phyloP scores from a whole-genome alignment of 2,329 filamentous ascomycete genomes.

The Alternaria arborescens region DNA sequence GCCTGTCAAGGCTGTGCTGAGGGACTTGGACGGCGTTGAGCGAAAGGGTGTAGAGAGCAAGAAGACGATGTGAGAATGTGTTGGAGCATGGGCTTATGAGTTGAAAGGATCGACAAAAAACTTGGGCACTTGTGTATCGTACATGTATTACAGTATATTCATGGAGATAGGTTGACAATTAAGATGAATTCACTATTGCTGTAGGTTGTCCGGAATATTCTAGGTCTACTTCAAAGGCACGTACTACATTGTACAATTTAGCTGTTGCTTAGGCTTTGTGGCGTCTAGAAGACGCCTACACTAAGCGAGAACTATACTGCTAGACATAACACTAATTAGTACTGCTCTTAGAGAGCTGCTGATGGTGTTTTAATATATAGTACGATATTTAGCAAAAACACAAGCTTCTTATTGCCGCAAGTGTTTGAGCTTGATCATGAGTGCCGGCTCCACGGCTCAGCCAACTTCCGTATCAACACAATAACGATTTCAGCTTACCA shows the following conservation, averaged over 20 bases:
- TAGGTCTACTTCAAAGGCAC: not conserved
- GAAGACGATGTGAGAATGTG: conserved; percentile 18
- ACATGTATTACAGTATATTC: not conserved
- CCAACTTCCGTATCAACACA: not conserved
- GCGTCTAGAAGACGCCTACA: conserved; percentile 39
- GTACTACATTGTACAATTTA: not conserved
- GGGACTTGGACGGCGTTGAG: conserved; percentile 35
- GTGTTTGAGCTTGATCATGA: not conserved
- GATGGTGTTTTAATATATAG: conserved; percentile 5
- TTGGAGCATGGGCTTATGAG: not conserved
- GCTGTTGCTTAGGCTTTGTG: conserved; percentile 22
- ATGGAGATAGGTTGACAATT: not conserved
- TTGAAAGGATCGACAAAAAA: not conserved
- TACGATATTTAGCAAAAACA: too few species aligned
- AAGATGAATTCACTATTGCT: not conserved
- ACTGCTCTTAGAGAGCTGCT: not conserved
- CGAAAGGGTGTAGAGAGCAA: conserved; percentile 17
- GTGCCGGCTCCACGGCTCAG: not conserved
- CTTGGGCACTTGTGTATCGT: not conserved
- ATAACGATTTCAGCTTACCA: not conserved
- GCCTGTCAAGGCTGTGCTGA: conserved; percentile 44
- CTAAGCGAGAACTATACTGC: conserved; percentile 76
- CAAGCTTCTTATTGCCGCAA: not conserved
- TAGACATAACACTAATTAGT: conserved; percentile 56
- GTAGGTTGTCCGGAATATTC: not conserved